Base-by-base conservation (phyloP, 306 rosid species). In the Ochetophila trinervis region DNA sequence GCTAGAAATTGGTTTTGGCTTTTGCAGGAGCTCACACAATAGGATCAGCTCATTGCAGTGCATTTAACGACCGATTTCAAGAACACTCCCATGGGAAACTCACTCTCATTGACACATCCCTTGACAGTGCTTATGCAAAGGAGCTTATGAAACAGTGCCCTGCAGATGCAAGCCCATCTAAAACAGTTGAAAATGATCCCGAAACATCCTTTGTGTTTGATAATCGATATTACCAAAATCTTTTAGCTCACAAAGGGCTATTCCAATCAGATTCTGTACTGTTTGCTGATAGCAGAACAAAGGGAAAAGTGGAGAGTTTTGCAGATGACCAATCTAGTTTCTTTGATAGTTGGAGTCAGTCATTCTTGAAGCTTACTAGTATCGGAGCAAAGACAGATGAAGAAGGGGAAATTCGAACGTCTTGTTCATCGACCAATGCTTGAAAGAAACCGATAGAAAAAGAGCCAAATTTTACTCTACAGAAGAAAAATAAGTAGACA, bases 11-110 rank as follows among this genome's bases (percentile, higher is more conserved):
- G 12, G 45, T 10, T 40, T 40, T 62, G 49, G 66, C 4, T 53
- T 52, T 36, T 68, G 65, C 80, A 90, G 96, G 96, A 51, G 92
- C 96, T 61, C 96, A 91, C 75, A 91, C 96, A 10, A 83, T 91
- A 60, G 96, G 98, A 69, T 23, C 70, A 35, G 85, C 96, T 53
- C 92, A 89, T 54, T 91, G 98, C 79, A 70, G 65, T 32, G 82
- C 98, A 63, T 87, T 91, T 74, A 85, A 84, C 11, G 85, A 60
- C 53, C 80, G 96, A 1, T 91, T 91, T 75, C 74, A 70, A 63
- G 49, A 74, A 67, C 83, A 83, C 74, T 63, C 87, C 0, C 75
- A 68, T 1, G 98, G 98, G 35, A 82, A 68, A 8, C 77, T 83
- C 59, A 79, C 27, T 9, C 75, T 83, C 67, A 24, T 79, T 65